Conservation (phyloP, 1,139 yeast genomes). For the Lodderomyces orthopsilosis region DNA sequence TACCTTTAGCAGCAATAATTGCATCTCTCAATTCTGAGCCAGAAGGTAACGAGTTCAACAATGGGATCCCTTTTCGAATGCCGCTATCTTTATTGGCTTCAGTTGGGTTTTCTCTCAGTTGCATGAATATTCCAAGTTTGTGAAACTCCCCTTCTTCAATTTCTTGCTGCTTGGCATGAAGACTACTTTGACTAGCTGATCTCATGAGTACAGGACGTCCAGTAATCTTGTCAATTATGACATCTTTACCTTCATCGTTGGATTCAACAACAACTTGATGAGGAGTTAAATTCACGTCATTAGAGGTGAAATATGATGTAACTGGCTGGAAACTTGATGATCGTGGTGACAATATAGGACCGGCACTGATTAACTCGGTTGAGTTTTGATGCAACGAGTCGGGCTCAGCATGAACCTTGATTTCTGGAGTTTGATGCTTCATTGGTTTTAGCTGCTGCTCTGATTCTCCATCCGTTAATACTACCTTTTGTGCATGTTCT, state of each 20-base stretch:
- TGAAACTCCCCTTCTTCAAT: slow-evolving; percentile 92
- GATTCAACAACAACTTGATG: slow-evolving; percentile 68
- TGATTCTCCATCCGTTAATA: slow-evolving; percentile 13
- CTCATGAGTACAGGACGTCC: slow-evolving; percentile 70
- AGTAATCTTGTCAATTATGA: slow-evolving; percentile 64
- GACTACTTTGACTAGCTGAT: slow-evolving; percentile 62
- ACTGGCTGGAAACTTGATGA: slow-evolving; percentile 16
- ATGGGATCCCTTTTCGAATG: slow-evolving; percentile 22
- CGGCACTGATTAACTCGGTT: slow-evolving; percentile 49
- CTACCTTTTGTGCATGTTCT: slow-evolving; percentile 25
- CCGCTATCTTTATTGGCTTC: slow-evolving; percentile 9
- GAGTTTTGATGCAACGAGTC: slow-evolving; percentile 45
- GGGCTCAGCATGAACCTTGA: slow-evolving; percentile 1
- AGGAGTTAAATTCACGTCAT: slow-evolving; percentile 39
- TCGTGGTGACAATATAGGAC: slow-evolving; percentile 52
- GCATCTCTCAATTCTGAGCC: slow-evolving; percentile 78
- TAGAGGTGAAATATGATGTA: slow-evolving; percentile 7
- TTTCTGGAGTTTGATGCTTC: background rate
- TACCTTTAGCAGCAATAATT: slow-evolving; percentile 73
- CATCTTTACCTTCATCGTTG: slow-evolving; percentile 49
- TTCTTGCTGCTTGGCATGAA: slow-evolving; percentile 72
- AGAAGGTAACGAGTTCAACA: slow-evolving; percentile 55
- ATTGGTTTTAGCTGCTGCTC: slow-evolving; percentile 22
- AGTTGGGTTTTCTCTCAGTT: slow-evolving; percentile 41
- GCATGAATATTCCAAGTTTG: slow-evolving; percentile 74